A percentile compares a stretch with the other conserved stretches of the same genome.
Conservation (phyloP, 202 grass and related monocot species). For the Panicum hallii region DNA sequence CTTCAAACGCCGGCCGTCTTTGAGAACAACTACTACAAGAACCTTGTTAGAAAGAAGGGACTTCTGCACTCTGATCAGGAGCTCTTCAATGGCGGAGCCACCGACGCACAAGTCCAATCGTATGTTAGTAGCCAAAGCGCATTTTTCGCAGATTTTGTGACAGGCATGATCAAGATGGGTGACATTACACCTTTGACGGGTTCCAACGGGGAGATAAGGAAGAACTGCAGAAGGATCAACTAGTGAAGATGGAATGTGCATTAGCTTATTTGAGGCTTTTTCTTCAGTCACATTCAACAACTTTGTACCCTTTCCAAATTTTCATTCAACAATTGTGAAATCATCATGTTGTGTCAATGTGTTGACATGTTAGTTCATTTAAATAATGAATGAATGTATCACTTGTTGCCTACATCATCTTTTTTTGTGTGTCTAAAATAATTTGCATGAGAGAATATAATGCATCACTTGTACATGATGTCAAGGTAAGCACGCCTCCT, state of each 20-base stretch:
- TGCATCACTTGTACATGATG: too few species aligned
- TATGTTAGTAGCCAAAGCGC: neutral
- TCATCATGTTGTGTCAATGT: too few species aligned
- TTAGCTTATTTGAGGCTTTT: neutral
- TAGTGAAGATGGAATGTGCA: neutral
- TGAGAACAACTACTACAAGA: conserved; percentile 58
- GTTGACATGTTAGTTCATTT: neutral
- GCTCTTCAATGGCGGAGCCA: conserved; percentile 11
- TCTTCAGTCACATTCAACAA: neutral
- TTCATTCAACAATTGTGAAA: neutral
- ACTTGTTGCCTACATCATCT: neutral
- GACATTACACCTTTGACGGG: conserved; percentile 64
- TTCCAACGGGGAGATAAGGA: conserved; percentile 61
- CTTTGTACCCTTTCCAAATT: neutral
- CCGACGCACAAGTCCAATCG: neutral
- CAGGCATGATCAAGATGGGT: conserved; percentile 68
- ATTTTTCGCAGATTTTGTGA: conserved; percentile 60
- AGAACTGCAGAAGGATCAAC: conserved; percentile 71
- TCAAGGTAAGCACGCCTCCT: too few species aligned
- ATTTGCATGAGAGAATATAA: neutral
- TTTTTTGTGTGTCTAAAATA: neutral
- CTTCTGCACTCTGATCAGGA: conserved; percentile 18
- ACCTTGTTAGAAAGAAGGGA: neutral
- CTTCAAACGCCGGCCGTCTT: conserved; percentile 55
- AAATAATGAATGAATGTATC: neutral